Evolutionary conservation across 225 moss, liverwort and hornwort genomes (phyloP), one percentile per base, ranked within the genome.

Genomic region (Straminergon stramineum): DNA sequence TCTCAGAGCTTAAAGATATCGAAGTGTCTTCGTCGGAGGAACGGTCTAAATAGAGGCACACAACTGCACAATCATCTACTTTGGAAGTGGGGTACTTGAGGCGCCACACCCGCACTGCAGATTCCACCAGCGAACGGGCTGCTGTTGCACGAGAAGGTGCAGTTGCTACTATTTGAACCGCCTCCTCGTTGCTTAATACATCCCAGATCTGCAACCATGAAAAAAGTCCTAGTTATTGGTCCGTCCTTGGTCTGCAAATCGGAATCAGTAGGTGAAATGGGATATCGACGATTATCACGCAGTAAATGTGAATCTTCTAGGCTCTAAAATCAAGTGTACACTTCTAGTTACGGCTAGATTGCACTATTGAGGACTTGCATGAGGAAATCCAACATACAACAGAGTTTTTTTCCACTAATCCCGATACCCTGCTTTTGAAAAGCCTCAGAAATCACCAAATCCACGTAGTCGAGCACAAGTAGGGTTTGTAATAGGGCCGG

Each of bases 1-100:
- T 77, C 57, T 86, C 86, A 61, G 85, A 64, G 90, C 94, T 81
- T 31, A 84, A 78, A 65, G 89, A 84, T 23, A 90, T 85, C 20
- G 88, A 90, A n/a, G 89, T 48, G 63, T 89, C 90, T 51, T 89
- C 90, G 66, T 89, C 84, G 7, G 81, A 39, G 32, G 56, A 39
- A 17, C 87, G 74, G 86, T 94, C 93, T 64, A 94, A 84, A 58
- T 90, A 94, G 10, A 94, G 93, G 86, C 91, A 91, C 39, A 94
- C 94, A 10, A 93, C 94, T 24, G 94, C 94, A 75, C 94, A 94
- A 64, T 94, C 94, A 53, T 94, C 94, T 39, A 94, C 89, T 89
- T 94, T 94, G 21, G 94, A 94, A 21, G 94, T 94, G 35, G 94
- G 94, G 84, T 94, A 94, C 89, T 94, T 94, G 69, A 93, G 94